Evolutionary conservation across 306 rosid genomes (phyloP).

Genomic region (Rosa chinensis): DNA sequence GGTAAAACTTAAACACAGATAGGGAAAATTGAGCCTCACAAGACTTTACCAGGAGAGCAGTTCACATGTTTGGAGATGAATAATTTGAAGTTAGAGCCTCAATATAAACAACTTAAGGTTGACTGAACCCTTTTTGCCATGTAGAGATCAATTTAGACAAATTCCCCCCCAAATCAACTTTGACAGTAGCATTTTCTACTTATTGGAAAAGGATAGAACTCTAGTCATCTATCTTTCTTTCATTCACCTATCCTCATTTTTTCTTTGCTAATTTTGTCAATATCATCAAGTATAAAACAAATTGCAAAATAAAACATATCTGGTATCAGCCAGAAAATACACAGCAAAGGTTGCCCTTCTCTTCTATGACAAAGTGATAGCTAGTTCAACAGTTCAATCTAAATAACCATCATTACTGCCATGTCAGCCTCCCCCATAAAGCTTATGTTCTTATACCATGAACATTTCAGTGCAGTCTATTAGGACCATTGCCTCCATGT

Average conservation of each 20-base stretch:
- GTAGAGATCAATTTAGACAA: background rate
- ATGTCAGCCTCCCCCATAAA: background rate
- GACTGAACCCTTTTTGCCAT: background rate
- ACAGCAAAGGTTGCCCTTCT: background rate
- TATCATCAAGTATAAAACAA: background rate
- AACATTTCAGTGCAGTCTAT: background rate
- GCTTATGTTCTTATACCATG: background rate
- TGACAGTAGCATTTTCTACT: constrained; percentile 3
- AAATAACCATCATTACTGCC: background rate
- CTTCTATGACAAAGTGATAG: background rate
- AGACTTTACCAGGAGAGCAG: background rate
- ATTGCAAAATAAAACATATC: background rate
- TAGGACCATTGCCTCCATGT: constrained; percentile 6
- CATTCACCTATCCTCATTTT: background rate
- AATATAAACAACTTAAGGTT: background rate
- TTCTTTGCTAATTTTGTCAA: background rate
- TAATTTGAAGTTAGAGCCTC: background rate
- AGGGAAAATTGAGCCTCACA: background rate
- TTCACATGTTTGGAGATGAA: background rate
- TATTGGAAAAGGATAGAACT: background rate
- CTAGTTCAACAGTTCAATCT: background rate
- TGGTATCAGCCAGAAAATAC: background rate
- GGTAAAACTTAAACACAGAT: constrained; percentile 5
- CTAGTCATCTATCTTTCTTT: background rate
- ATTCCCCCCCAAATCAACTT: background rate